Evolutionary conservation across 176 grass and related monocot genomes (phyloP), one percentile per base, ranked within the genome.

Genomic region (Aegilops bicornis): DNA sequence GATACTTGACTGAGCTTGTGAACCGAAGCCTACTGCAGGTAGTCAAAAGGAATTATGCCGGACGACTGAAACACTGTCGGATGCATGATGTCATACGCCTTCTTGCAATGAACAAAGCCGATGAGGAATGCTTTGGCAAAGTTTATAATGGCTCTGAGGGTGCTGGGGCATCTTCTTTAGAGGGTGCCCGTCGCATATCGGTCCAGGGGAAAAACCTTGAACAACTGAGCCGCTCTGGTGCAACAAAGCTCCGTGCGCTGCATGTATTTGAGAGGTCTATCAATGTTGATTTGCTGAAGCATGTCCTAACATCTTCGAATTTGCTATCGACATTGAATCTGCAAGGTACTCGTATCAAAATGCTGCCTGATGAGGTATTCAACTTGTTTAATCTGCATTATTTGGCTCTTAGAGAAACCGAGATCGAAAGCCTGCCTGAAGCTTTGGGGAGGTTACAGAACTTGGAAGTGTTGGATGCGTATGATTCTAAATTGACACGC

Each of bases 401-500:
- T 52, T 52, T 52, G 48, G 15, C 15, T 2, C 0, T 52, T 17
- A 52, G 48, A 52, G 4, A 17, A 17, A 52, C 48, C 1, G 0
- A 17, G 1, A 17, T 52, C 0, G 8, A 69, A 69, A 20, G 0
- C 67, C 0, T 69, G 3, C 67, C 67, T 37, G 32, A 69, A 69
- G 32, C 67, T 5, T 0, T 37, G 3, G 67, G 67, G 17, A 69
- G 31, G 32, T 69, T 69, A 2, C 32, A 69, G 2, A 37, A 69
- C 8, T 11, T 69, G 10, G 15, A 1, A 71, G 59, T 22, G 25
- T 64, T 33, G 24, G 17, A 58, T 33, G 42, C 67, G 22, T 1
- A 0, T 0, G 0, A 22, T 0, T 0, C 32, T 69, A 22, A 69
- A 0, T 1, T 69, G 32, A 11, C 3, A 1, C 5, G 37, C 2